Evolutionary conservation across 2,329 filamentous ascomycete species (phyloP), one percentile per base, ranked within the genome.

Genomic region (Colletotrichum sansevieriae): DNA sequence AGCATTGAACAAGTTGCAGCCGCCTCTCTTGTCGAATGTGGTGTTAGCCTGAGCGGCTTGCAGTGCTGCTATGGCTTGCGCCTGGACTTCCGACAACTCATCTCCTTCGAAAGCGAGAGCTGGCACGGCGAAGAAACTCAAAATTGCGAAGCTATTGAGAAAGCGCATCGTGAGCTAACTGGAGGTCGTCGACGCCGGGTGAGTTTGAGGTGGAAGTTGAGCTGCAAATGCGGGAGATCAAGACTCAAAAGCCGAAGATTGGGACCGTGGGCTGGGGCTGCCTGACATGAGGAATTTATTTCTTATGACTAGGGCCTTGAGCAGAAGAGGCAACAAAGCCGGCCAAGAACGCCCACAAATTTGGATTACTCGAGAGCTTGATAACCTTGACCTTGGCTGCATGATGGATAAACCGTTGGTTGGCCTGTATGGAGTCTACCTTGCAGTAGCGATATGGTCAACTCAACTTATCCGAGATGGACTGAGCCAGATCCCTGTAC

Each of bases 61-160:
- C 6, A 65, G 63, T 22, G 63, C 63, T 10, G 52, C 18, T 7
- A 65, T 52, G 1, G 63, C 63, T 44, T 33, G 55, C 0, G 46
- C 63, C 39, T 65, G 63, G 4, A 65, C 39, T 1, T 46, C 56
- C 2, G 63, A 65, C 13, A 65, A 35, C 39, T 65, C 63, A 18
- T 65, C 46, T 3, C 63, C 56, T 1, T 46, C 56, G 25, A 13
- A 37, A 13, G 63, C 56, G 3, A 47, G 25, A 11, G 37, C 56
- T 10, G 56, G 47, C n/a, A 12, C 15, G 20, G 46, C 39, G 18
- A 25, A 35, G 10, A 61, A 2, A 25, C 56, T 13, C 25, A 61
- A 2, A 3, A 44, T 7, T 13, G 35, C 18, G 2, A 65, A 3
- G 2, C 37, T 0, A 1, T 61, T 54, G 56, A 20, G 9, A 15